These are phyloP conservation scores for Candida sp. DNA, from an alignment of 1,139 yeast species.

Conservation along the genomic window DNA sequence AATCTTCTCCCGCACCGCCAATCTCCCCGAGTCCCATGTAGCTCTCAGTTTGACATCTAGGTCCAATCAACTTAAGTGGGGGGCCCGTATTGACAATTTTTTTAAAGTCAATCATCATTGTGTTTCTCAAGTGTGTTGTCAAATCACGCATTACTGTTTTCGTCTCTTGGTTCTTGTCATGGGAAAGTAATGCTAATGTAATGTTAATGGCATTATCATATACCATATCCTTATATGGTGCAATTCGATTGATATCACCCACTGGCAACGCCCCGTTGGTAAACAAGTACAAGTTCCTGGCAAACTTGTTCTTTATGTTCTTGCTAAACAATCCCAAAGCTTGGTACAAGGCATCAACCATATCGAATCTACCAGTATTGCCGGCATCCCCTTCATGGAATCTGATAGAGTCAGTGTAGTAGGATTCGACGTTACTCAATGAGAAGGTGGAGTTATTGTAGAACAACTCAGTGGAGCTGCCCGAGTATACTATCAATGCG, in stretches of 20 bases:
- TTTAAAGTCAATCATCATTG: constrained; percentile 15
- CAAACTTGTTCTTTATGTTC: constrained; percentile 25
- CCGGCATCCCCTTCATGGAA: constrained; percentile 9
- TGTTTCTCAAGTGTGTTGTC: constrained; percentile 13
- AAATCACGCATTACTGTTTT: constrained; percentile 20
- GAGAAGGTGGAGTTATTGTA: constrained; percentile 26
- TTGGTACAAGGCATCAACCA: constrained; percentile 29
- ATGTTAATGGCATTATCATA: constrained; percentile 22
- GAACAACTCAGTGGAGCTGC: constrained; percentile 22
- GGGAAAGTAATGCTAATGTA: constrained; percentile 34
- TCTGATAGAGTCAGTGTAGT: constrained; percentile 10
- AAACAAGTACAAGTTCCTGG: constrained; percentile 48
- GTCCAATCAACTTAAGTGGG: constrained; percentile 37
- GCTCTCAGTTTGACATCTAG: constrained; percentile 42
- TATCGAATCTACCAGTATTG: constrained; percentile 18
- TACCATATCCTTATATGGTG: constrained; percentile 1
- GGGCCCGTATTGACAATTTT: constrained; percentile 21
- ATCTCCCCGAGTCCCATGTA: constrained; percentile 38
- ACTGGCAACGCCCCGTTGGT: constrained; percentile 33
- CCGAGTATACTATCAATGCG: constrained; percentile 12
- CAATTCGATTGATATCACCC: background rate
- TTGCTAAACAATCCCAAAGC: constrained; percentile 33
- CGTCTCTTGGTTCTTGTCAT: constrained; percentile 15
- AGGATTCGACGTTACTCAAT: constrained; percentile 23
- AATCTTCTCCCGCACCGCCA: constrained; percentile 14